Percentiles rank a stretch among this genome's conserved stretches.
Conservation (phyloP, 345 rosid genomes). For the Lagerstroemia speciosa region DNA sequence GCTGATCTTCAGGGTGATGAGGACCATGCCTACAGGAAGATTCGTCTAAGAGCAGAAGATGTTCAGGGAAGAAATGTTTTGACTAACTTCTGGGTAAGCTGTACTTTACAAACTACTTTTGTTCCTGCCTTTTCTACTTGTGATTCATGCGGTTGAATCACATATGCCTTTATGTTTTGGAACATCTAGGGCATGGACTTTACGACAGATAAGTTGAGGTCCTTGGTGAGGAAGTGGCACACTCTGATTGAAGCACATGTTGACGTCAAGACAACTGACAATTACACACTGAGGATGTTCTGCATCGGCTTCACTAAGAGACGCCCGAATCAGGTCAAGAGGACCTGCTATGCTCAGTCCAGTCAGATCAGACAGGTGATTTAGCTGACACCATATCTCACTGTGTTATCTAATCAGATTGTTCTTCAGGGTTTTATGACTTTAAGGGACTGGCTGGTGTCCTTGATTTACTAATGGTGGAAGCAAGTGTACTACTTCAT, state of each 20-base stretch:
- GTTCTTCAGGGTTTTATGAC: not conserved
- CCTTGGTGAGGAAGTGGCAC: conserved; percentile 91
- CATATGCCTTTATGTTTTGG: not conserved
- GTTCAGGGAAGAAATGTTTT: conserved; percentile 39
- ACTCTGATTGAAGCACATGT: conserved; percentile 86
- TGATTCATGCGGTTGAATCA: conserved; percentile 1
- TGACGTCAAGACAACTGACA: conserved; percentile 92
- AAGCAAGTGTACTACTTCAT: not conserved
- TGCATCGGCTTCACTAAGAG: conserved; percentile 93
- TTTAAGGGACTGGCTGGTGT: too few species aligned
- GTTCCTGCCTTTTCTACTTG: too few species aligned
- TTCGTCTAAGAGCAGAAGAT: conserved; percentile 38
- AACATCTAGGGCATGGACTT: conserved; percentile 76
- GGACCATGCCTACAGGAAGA: conserved; percentile 39
- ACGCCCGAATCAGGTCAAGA: conserved; percentile 83
- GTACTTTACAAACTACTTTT: not conserved
- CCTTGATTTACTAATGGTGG: not conserved
- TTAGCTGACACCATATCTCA: not conserved
- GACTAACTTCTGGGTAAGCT: conserved; percentile 59
- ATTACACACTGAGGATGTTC: conserved; percentile 75
- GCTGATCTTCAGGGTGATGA: conserved; percentile 44
- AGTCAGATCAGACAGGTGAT: conserved; percentile 81
- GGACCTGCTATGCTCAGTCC: conserved; percentile 90
- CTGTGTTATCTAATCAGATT: not conserved
- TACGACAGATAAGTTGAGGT: conserved; percentile 90